Conservation (phyloP, 1,284 basidiomycete species). For the Sanguinoderma infundibulare region DNA sequence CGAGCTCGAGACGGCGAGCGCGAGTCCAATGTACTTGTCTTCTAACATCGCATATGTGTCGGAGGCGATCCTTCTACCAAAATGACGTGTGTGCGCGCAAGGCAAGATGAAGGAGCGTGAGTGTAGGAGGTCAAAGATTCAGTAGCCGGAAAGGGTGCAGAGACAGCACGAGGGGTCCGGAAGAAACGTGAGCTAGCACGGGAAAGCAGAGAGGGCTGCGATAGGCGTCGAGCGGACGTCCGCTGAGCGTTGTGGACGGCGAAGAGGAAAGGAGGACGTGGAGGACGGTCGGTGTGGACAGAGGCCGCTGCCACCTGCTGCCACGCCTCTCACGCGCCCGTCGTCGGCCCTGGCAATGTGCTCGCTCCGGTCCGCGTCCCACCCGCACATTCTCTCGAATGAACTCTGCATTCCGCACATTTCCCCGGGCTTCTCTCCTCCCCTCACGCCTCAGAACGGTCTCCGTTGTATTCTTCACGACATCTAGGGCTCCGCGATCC, state of each 20-base stretch:
- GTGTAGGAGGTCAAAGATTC: neutral
- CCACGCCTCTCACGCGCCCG: slow-evolving; percentile 11
- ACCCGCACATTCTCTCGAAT: neutral
- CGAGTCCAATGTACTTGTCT: slow-evolving; percentile 92
- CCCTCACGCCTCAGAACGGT: neutral
- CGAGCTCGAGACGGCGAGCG: slow-evolving; percentile 84
- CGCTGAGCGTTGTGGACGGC: neutral
- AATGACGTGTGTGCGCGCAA: neutral
- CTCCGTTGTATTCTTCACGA: neutral
- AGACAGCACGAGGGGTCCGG: neutral
- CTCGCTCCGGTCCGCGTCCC: slow-evolving; percentile 2
- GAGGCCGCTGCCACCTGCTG: slow-evolving; percentile 8
- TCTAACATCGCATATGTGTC: slow-evolving; percentile 63
- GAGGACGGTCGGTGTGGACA: neutral
- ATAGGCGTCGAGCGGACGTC: neutral
- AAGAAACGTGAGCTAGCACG: neutral
- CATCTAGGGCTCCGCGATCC: neutral
- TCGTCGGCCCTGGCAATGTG: slow-evolving; percentile 1
- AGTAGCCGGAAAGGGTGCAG: neutral
- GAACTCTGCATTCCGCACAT: neutral
- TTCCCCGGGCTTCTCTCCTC: neutral
- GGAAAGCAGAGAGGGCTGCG: neutral
- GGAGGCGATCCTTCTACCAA: neutral
- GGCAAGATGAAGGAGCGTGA: slow-evolving; percentile 21
- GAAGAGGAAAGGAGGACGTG: neutral